Conservation (phyloP, 2,329 filamentous ascomycete genomes). For the Colletotrichum australisinense region DNA sequence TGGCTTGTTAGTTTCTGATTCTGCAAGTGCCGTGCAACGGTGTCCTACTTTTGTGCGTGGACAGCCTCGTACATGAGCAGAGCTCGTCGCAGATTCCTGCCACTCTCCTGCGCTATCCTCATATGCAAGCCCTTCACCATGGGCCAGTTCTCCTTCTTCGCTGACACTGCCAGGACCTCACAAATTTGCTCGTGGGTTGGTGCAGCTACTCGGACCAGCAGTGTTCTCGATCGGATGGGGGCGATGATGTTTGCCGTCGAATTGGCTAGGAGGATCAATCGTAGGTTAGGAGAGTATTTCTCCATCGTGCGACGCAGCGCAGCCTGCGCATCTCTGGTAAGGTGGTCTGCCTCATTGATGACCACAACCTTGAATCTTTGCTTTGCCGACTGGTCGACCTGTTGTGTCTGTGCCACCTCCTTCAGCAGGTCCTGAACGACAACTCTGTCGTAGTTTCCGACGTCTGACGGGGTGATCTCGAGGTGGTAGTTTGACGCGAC, state of each 20-base stretch:
- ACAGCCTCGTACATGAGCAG: constrained; percentile 97
- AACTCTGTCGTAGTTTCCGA: constrained; percentile 95
- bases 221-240: constrained; percentile 91
- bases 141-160: constrained; percentile 87
- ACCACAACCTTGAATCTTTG: constrained; percentile 99
- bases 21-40: not conserved
- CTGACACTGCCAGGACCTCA: constrained; percentile 74
- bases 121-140: constrained; percentile 79
- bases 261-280: constrained; percentile 92
- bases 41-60: constrained; percentile 90
- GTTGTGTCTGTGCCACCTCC: constrained; percentile 98
- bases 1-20: constrained; percentile 42
- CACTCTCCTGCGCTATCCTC: constrained; percentile 90
- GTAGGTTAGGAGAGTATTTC: constrained; percentile 96
- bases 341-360: constrained; percentile 97
- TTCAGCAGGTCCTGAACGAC: constrained; percentile 96
- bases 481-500: constrained; percentile 97
- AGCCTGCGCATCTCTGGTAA: constrained; percentile 94
- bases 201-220: constrained; percentile 91
- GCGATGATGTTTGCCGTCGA: constrained; percentile 99
- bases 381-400: constrained; percentile 91
- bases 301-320: constrained; percentile 97
- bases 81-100: constrained; percentile 88
- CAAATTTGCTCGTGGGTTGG: constrained; percentile 89
- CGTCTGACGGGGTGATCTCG: constrained; percentile 97